Base-by-base conservation (phyloP, 2,329 filamentous ascomycete genomes). In the Alternaria brassicae region DNA sequence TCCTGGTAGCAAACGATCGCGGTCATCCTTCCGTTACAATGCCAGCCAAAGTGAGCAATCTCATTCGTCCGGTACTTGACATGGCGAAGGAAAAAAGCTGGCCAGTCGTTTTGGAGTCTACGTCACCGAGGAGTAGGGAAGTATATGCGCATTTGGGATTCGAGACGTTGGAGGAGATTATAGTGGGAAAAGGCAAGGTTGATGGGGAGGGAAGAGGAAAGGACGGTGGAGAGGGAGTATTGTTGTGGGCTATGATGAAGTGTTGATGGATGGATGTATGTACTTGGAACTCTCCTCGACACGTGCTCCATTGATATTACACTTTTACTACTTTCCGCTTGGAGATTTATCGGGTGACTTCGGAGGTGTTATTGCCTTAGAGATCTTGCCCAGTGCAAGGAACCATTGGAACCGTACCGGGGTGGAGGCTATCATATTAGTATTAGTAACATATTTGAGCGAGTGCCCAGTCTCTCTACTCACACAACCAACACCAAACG, bases 241-340 rank as follows among this genome's bases (percentile, higher is more conserved):
- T 34, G 50, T n/a, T 55, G 21, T 61, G 59, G 59, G 56, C 30
- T 19, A 61, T 61, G 59, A 58, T 61, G 39, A 53, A 45, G 51
- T 40, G n/a, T 12, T 49, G 30, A 48, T 17, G 13, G 13, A 4
- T 15, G 17, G 15, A n/a, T 4, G 44, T 47, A 3, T 21, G 30
- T 23, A 13, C n/a, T 0, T 13, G 32, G 21, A 39, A 39, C 17
- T 21, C 8, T 47, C 19, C n/a, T 6, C 5, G 4, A 28, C 13
- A 25, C 34, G 12, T 32, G 44, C 28, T 34, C 28, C 27, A 47
- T 3, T 47, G 28, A 23, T 34, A 23, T 4, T 23, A 19, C 17
- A 17, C 28, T 6, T n/a, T 30, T 12, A 32, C 21, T 12, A 21
- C 17, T 1, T 32, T 30, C 28, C 30, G 4, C 17, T 32, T 47